Evolutionary conservation across 306 rosid genomes (phyloP).

Genomic region (Hylodesmum podocarpum): DNA sequence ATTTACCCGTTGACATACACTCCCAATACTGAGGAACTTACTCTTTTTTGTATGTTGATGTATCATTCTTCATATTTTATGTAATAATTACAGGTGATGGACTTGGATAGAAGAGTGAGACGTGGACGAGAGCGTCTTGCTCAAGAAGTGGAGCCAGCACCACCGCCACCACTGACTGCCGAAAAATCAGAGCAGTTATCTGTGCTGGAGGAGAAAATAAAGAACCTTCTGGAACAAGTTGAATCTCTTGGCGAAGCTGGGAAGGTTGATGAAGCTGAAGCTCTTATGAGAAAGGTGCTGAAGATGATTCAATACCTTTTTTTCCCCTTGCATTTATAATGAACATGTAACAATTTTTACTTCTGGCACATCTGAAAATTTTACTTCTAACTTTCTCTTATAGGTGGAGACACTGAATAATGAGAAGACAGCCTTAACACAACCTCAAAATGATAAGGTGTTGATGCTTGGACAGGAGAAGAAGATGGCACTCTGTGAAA

Average conservation of each 20-base stretch:
- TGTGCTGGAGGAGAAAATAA: constrained; percentile 91
- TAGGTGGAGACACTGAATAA: constrained; percentile 90
- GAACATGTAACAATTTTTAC: constrained; percentile 7
- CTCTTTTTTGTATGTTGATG: constrained; percentile 9
- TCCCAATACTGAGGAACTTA: not conserved
- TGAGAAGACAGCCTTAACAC: constrained; percentile 81
- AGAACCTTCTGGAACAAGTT: constrained; percentile 95
- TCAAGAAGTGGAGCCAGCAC: constrained; percentile 95
- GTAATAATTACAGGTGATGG: constrained; percentile 71
- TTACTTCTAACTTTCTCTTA: constrained; percentile 16
- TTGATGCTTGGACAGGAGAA: constrained; percentile 89
- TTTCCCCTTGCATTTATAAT: not conserved
- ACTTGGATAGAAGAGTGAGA: constrained; percentile 95
- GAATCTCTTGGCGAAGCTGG: constrained; percentile 99
- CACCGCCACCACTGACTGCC: constrained; percentile 73
- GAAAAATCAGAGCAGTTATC: constrained; percentile 89
- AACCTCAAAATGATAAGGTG: constrained; percentile 71
- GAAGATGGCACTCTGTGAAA: constrained; percentile 98
- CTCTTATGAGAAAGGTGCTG: constrained; percentile 93
- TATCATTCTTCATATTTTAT: constrained; percentile 1
- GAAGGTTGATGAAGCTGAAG: constrained; percentile 99
- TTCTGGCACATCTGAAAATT: not conserved
- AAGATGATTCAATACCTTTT: constrained; percentile 22
- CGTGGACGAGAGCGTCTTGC: constrained; percentile 97
- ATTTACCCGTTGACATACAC: not conserved